Evolutionary conservation across 306 rosid genomes (phyloP).

Genomic region (Canavalia ensiformis): DNA sequence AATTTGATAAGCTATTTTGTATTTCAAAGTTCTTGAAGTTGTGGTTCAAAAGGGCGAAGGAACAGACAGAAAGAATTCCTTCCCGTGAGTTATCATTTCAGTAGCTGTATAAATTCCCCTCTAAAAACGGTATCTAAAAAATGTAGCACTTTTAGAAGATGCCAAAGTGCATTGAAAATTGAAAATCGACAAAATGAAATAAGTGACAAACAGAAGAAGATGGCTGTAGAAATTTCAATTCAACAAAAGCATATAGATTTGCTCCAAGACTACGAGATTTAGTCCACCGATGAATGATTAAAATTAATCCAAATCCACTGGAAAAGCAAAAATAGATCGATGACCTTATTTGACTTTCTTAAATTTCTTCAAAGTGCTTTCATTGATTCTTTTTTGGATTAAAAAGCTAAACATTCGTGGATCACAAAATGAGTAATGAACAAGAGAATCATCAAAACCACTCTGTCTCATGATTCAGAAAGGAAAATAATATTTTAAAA

Average conservation of each 20-base stretch:
- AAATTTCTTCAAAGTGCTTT: slow-evolving; percentile 7
- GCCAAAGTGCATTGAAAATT: background rate
- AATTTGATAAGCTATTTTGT: background rate
- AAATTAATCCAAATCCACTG: slow-evolving; percentile 5
- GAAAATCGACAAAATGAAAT: background rate
- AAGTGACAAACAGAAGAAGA: background rate
- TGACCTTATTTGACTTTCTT: slow-evolving; percentile 29
- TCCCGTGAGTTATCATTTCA: background rate
- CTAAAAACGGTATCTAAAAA: background rate
- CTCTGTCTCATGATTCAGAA: background rate
- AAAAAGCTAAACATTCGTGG: background rate
- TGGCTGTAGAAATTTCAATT: background rate
- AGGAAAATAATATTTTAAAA: background rate
- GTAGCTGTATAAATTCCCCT: background rate
- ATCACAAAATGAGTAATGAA: slow-evolving; percentile 11
- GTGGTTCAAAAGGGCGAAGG: background rate
- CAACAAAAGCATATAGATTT: slow-evolving; percentile 30
- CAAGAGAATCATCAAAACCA: slow-evolving; percentile 36
- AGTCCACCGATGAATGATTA: background rate
- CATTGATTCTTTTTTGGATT: slow-evolving; percentile 1
- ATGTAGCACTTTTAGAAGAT: background rate
- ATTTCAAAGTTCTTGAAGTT: background rate
- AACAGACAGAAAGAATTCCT: background rate
- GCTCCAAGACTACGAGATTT: background rate
- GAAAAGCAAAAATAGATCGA: background rate